Conservation (phyloP, 108 stramenopile genomes). For the Cyclotella choctawhatcheeana region DNA sequence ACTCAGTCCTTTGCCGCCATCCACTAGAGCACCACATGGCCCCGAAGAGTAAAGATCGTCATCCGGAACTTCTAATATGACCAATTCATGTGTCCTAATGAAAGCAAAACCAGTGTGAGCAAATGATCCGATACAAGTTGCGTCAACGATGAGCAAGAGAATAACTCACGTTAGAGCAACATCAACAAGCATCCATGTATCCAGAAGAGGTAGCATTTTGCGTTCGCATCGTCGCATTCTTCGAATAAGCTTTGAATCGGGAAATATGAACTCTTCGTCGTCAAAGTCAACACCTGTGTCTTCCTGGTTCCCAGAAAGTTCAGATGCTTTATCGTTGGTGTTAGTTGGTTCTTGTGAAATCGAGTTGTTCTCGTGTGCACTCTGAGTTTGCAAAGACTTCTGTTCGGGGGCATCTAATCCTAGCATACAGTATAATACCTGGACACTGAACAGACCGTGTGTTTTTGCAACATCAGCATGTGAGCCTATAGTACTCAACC, state of each 20-base stretch:
- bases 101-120: background rate
- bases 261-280: constrained; percentile 53
- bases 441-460: constrained; percentile 78
- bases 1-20: constrained; percentile 81
- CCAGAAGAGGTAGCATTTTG: constrained; percentile 69
- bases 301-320: background rate
- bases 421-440: constrained; percentile 86
- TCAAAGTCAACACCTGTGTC: constrained; percentile 21
- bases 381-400: background rate
- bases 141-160: background rate
- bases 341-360: background rate
- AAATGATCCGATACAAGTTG: too few relatives aligned
- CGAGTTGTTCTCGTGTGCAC: background rate
- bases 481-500: constrained; percentile 70
- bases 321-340: background rate
- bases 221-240: constrained; percentile 87
- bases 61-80: constrained; percentile 63
- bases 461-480: constrained; percentile 75
- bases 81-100: constrained; percentile 66
- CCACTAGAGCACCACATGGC: constrained; percentile 31
- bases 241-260: constrained; percentile 73
- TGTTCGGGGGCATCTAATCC: constrained; percentile 56
- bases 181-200: constrained; percentile 78
- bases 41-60: constrained; percentile 1
- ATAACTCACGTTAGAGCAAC: constrained; percentile 67